Evolutionary conservation across 2,329 filamentous ascomycete genomes (phyloP), one percentile per base, ranked within the genome.

Genomic region (Sporothrix brasiliensis): DNA sequence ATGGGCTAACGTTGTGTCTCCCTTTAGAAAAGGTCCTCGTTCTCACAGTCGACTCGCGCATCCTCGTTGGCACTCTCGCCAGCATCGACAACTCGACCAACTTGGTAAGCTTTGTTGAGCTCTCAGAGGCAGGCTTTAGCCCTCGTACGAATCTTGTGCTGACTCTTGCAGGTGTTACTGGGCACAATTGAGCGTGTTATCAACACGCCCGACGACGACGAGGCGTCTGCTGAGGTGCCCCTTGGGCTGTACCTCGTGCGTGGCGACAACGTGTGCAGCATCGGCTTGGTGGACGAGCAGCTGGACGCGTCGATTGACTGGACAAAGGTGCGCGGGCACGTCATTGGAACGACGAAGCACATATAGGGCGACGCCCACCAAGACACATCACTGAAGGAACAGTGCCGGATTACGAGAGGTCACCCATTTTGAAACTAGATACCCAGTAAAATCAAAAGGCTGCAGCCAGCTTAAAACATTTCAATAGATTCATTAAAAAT

Each of bases 1-100:
- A 6, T 24, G 27, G 0, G 41, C 58, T 68, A 41, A 70, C 67
- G 16, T 61, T 2, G 13, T 19, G 4, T 16, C 47, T 7, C 30
- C 30, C 30, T 14, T 7, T 49, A 97, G 95, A 97, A 82, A 96
- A 93, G 81, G 92, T 98, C 76, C 86, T 94, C 71, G 91, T 98
- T 77, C 87, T 98, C 74, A 98, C 95, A 39, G 91, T 92, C 75
- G 95, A 98, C 81, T 95, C 94, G 67, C 90, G 94, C 76, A 97
- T 92, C 61, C 83, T 94, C 27, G 86, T 92, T 73, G 95, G 95
- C 72, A 94, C 86, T 2, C 88, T 99, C 69, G 84, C 94, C 65
- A 92, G 92, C 58, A 93, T 91, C 78, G 95, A 99, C 80, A 90
- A 97, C 80, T 89, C 91, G 77, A 98, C 95, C 75, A 99, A 99